Conservation (phyloP, 1,284 basidiomycete species). For the Irpex lacteus region DNA sequence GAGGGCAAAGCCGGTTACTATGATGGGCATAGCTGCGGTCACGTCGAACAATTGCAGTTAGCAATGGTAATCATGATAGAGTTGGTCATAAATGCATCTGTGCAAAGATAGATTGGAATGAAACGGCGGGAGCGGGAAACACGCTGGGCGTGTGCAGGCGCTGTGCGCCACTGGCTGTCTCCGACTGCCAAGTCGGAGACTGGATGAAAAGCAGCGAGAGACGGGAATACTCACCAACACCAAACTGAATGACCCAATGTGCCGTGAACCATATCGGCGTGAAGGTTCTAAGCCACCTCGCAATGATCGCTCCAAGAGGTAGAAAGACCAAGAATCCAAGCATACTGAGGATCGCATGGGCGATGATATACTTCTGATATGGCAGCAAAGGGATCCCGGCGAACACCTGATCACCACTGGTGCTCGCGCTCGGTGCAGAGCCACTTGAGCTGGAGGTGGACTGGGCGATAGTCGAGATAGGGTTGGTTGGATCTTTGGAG, state of each 20-base stretch:
- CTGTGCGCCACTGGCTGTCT: background rate
- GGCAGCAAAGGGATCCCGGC: conserved; percentile 21
- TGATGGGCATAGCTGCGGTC: conserved; percentile 38
- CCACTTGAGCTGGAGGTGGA: background rate
- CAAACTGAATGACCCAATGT: conserved; percentile 28
- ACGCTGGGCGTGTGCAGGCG: background rate
- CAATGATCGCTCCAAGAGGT: conserved; percentile 29
- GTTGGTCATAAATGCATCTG: background rate
- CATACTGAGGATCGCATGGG: conserved; percentile 33
- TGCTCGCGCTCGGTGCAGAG: background rate
- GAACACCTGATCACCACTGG: background rate
- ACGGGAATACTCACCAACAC: conserved; percentile 19
- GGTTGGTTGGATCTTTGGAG: conserved; percentile 16
- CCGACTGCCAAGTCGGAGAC: background rate
- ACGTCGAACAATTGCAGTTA: background rate
- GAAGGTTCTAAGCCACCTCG: conserved; percentile 30
- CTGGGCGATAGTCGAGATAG: conserved; percentile 8
- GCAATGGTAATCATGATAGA: background rate
- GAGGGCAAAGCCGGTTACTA: conserved; percentile 49
- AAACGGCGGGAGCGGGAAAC: background rate
- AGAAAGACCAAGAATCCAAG: conserved; percentile 31
- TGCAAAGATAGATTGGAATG: background rate
- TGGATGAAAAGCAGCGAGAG: background rate
- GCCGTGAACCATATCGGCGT: conserved; percentile 26
- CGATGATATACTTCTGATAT: conserved; percentile 33